Evolutionary conservation across 768 basidiomycete species (phyloP), one percentile per base, ranked within the genome.

Genomic region (Jaapia argillacea): DNA sequence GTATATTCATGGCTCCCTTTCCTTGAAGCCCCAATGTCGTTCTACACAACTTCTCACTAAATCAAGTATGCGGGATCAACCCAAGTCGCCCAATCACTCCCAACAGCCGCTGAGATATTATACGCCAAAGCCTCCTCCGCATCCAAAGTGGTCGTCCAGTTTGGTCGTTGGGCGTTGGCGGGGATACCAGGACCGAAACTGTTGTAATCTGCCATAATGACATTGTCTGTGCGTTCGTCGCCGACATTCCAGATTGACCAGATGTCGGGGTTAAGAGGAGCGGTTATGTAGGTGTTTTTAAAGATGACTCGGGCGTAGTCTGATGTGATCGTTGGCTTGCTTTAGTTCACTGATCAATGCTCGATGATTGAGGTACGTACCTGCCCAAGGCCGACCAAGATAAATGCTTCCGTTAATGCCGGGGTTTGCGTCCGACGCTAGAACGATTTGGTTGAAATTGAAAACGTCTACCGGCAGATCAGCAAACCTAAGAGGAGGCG

Each of bases 241-340:
- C 54, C 62, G 1, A 50, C 36, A 42, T 64, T 60, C 72, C 74
- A 76, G 27, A 63, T 49, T 1, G 69, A 69, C 73, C 73, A 75
- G 22, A 75, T 45, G 1, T 67, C 60, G 3, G 53, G 53, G 36
- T 71, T 68, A 42, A 72, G 50, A 1, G 64, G 64, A 3, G 62
- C 64, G 0, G 52, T 64, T 25, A 75, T 56, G 35, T 61, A 48
- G 2, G 71, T 72, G 51, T 67, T 67, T 36, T 69, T 67, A 62
- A 68, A 73, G 27, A 74, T 65, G 13, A 76, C 72, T 53, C 71
- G 69, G 5, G 70, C 69, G 37, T 56, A 71, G 50, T 66, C 71
- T 68, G 31, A 14, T 16, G 10, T 16, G 28, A 33, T 10, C 16
- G 28, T 33, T 33, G 10, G 10, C 28, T 10, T n/a, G 28, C 10